phyloP scores from a whole-genome alignment of 1,139 yeast species.

The Tardiomyces blankii region DNA sequence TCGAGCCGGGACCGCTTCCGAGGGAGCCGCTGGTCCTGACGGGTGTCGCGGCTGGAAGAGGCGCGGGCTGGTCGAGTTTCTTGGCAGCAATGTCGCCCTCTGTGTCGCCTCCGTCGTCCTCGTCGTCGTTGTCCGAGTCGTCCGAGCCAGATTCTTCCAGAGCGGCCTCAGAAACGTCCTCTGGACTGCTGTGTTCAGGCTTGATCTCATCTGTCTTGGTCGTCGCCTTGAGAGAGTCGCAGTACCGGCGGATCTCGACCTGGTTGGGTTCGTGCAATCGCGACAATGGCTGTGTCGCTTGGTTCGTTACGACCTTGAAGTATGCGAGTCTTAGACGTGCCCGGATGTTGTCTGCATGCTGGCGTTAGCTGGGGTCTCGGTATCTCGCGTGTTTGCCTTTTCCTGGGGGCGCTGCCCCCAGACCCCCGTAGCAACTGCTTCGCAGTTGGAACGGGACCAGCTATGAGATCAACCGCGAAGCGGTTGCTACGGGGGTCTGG shows the following conservation, averaged over 20 bases:
- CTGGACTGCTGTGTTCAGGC: too few relatives aligned
- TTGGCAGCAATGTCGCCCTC: not conserved
- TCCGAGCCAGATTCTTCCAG: too few relatives aligned
- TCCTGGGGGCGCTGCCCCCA: too few relatives aligned
- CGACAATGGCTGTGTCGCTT: constrained; percentile 29
- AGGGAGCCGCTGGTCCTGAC: not conserved
- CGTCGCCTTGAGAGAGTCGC: not conserved
- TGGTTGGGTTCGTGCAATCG: not conserved
- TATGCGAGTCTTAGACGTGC: constrained; percentile 68
- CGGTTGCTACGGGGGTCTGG: too few relatives aligned
- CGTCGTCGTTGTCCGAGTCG: not conserved
- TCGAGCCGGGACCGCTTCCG: constrained; percentile 5
- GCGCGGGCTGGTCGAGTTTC: not conserved
- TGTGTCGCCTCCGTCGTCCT: not conserved
- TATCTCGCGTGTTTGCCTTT: too few relatives aligned
- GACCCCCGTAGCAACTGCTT: too few relatives aligned
- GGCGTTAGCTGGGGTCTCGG: not conserved
- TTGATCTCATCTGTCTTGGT: too few relatives aligned
- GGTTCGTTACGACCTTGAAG: constrained; percentile 57
- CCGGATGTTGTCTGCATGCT: constrained; percentile 48
- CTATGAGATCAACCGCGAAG: too few relatives aligned
- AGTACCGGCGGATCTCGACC: not conserved
- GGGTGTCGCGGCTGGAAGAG: not conserved
- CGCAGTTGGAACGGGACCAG: too few relatives aligned
- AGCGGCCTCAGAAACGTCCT: not conserved